Conservation (phyloP, 1,284 basidiomycete genomes). For the Phellopilus nigrolimitatus region DNA sequence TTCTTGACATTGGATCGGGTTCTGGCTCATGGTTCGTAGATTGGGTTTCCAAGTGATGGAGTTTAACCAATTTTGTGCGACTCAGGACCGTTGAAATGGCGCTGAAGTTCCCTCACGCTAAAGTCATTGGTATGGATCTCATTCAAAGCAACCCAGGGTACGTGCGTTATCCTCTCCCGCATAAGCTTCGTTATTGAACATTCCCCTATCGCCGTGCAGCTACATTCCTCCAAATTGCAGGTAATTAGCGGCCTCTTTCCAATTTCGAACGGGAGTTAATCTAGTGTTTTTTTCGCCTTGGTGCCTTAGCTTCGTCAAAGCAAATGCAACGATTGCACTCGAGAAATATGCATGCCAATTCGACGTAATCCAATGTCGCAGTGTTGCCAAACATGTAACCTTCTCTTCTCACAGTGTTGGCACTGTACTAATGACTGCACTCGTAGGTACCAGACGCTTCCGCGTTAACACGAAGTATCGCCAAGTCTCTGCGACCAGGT, state of each 20-base stretch:
- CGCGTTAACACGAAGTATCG: constrained; percentile 14
- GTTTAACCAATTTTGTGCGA: neutral
- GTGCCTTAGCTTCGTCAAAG: constrained; percentile 11
- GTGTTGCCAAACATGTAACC: constrained; percentile 17
- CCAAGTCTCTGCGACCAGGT: constrained; percentile 13
- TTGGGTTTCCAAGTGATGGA: neutral
- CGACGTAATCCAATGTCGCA: constrained; percentile 18
- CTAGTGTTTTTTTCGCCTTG: neutral
- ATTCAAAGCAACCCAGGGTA: constrained; percentile 15
- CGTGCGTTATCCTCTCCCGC: neutral
- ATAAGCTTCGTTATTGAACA: neutral
- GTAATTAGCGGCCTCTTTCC: neutral
- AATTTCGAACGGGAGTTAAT: neutral
- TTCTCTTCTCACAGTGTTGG: neutral
- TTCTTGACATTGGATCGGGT: constrained; percentile 11
- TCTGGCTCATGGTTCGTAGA: constrained; percentile 5
- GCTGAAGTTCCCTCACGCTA: constrained; percentile 14
- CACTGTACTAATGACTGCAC: neutral
- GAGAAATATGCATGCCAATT: constrained; percentile 11
- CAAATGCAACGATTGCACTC: constrained; percentile 7
- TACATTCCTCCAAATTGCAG: constrained; percentile 16
- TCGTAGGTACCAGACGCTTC: constrained; percentile 11
- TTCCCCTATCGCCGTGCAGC: too few species aligned
- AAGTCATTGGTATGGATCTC: constrained; percentile 19
- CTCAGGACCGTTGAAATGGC: constrained; percentile 19